Base-by-base conservation (phyloP, 31 red algal genomes). In the Odonthalia washingtoniensis region DNA sequence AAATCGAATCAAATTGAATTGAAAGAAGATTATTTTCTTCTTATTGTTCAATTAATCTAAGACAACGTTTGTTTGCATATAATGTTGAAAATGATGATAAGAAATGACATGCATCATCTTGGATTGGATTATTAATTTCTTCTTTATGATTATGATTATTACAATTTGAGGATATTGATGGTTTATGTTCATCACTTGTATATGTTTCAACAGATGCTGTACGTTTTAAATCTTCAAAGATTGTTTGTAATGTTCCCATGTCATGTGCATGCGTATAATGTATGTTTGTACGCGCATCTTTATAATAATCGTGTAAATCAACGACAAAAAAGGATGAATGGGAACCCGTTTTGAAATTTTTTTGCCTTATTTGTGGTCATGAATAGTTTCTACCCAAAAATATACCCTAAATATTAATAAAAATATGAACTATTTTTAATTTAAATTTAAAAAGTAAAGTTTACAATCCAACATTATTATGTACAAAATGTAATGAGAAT, bases 251-350 rank as follows among this genome's bases (percentile, higher is more conserved):
- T 24, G 62, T 34, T 4, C 76, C 86, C 31, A 89, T 27, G 14
- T 78, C 44, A 27, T 89, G 86, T 40, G 57, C 45, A 39, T 80
- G 72, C 45, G 57, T 60, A 72, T 80, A 89, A 14, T 72, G 86
- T 34, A 38, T 17, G 35, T 41, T 65, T n/a, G 46, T 80, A 3
- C 60, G 40, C 76, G 77, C 86, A 80, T 89, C 62, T 30, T 80
- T 41, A 63, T 89, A 89, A 34, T 89, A 74, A 40, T 89, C 86
- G 18, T 79, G 72, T 34, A 76, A 63, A 57, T 80, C 76, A 75
- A 89, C 46, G 17, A 53, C 66, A 52, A 76, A 89, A 65, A 89
- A 89, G 49, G 9, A 57, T n/a, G n/a, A n/a, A n/a, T n/a, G n/a
- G n/a, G n/a, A n/a, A n/a, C n/a, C n/a, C n/a, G n/a, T n/a, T n/a